Conservation (phyloP, 2,329 filamentous ascomycete genomes). For the Alternaria gaisen region DNA sequence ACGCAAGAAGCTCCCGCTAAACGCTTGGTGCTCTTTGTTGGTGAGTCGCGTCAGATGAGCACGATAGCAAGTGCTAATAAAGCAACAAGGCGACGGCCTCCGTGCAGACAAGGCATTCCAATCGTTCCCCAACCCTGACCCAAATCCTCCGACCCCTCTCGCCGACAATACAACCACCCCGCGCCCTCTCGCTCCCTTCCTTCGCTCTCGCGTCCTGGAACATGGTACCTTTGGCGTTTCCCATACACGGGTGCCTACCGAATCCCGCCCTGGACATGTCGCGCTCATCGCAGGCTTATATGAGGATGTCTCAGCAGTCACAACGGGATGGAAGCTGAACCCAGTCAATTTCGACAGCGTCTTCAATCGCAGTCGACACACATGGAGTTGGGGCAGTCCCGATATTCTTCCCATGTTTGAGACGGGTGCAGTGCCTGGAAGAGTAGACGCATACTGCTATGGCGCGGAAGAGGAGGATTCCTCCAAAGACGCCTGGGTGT, state of each 20-base stretch:
- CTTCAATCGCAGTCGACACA: conserved; percentile 95
- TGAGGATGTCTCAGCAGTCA: conserved; percentile 96
- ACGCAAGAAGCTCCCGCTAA: conserved; percentile 81
- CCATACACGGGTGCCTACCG: conserved; percentile 94
- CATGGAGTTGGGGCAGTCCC: conserved; percentile 98
- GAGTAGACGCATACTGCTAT: conserved; percentile 88
- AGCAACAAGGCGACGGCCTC: conserved; percentile 78
- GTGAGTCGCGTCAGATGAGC: conserved; percentile 54
- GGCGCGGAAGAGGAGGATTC: conserved; percentile 88
- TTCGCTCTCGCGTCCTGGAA: conserved; percentile 86
- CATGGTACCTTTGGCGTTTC: conserved; percentile 97
- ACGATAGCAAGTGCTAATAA: background rate
- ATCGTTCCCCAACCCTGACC: conserved; percentile 86
- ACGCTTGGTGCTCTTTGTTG: conserved; percentile 91
- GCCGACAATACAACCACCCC: conserved; percentile 70
- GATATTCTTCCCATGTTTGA: conserved; percentile 99
- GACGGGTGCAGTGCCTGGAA: conserved; percentile 85
- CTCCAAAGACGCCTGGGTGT: conserved; percentile 77
- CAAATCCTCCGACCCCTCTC: conserved; percentile 62
- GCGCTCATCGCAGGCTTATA: conserved; percentile 96
- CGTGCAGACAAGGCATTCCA: conserved; percentile 98
- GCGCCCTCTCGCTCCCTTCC: conserved; percentile 85
- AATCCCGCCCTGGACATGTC: conserved; percentile 95
- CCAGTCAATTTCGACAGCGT: conserved; percentile 98
- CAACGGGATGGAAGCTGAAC: conserved; percentile 97